Conservation (phyloP, 1,284 basidiomycete genomes). For the Paramarasmius palmivorus region DNA sequence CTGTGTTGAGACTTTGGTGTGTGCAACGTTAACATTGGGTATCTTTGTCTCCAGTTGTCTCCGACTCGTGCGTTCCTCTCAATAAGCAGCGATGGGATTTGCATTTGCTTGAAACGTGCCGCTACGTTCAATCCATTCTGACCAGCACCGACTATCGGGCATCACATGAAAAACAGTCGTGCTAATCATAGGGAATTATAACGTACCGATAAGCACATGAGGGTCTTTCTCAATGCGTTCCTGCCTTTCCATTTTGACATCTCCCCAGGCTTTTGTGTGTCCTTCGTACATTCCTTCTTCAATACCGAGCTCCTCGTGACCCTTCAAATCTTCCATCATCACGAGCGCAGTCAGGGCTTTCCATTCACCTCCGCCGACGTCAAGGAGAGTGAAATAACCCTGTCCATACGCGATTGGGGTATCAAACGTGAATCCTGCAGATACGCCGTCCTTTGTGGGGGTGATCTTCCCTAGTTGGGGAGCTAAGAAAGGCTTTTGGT, state of each 20-base stretch:
- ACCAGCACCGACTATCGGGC: conserved; percentile 46
- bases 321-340: conserved; percentile 30
- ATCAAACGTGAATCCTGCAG: conserved; percentile 40
- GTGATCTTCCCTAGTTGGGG: conserved; percentile 26
- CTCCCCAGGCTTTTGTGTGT: conserved; percentile 33
- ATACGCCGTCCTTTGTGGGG: conserved; percentile 24
- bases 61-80: conserved; percentile 49
- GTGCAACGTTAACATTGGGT: conserved; percentile 51
- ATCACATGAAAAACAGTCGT: background rate
- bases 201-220: conserved; percentile 34
- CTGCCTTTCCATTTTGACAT: conserved; percentile 24
- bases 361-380: conserved; percentile 26
- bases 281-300: conserved; percentile 31
- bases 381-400: conserved; percentile 37
- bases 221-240: conserved; percentile 31
- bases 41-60: conserved; percentile 55
- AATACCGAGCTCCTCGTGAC: conserved; percentile 31
- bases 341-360: conserved; percentile 33
- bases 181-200: background rate
- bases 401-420: conserved; percentile 35
- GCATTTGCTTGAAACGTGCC: conserved; percentile 53
- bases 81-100: conserved; percentile 47
- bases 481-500: conserved; percentile 24
- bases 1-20: conserved; percentile 37
- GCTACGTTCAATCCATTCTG: conserved; percentile 55